These are phyloP conservation scores for Aurantiochytrium sp. DNA, from an alignment of 108 stramenopile species.

Conservation along the genomic window DNA sequence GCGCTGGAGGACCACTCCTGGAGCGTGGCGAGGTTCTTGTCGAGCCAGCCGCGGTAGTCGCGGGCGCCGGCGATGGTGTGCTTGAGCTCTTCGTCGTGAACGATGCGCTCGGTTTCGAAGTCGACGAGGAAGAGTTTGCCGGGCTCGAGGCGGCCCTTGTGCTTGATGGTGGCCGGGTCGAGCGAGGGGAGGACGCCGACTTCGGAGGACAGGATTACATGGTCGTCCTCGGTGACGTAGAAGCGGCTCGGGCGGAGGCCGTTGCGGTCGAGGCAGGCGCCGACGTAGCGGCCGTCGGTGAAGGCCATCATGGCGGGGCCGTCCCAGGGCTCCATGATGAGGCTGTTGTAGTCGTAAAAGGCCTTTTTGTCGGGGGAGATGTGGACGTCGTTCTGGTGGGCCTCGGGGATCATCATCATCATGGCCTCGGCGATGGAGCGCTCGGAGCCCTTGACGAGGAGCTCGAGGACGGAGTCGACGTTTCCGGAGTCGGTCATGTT, in stretches of 20 bases:
- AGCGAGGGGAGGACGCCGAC: conserved; percentile 84
- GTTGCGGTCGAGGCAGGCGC: conserved; percentile 88
- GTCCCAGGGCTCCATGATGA: conserved; percentile 98
- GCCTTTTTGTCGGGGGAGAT: conserved; percentile 82
- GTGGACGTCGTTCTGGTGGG: conserved; percentile 82
- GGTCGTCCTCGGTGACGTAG: conserved; percentile 91
- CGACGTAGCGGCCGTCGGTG: conserved; percentile 87
- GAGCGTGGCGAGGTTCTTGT: conserved; percentile 48
- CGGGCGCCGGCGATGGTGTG: conserved; percentile 73
- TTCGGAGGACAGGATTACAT: conserved; percentile 86
- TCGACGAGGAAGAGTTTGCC: conserved; percentile 97
- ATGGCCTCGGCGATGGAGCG: conserved; percentile 80
- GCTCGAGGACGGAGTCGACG: conserved; percentile 89
- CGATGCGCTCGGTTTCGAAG: conserved; percentile 82
- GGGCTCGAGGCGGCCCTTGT: conserved; percentile 90
- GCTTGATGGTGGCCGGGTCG: conserved; percentile 73
- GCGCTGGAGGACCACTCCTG: conserved; percentile 51
- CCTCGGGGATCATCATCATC: conserved; percentile 95
- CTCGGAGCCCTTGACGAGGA: conserved; percentile 80
- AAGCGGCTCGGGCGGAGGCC: conserved; percentile 89
- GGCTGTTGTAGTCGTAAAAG: conserved; percentile 95
- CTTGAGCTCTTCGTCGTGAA: conserved; percentile 93
- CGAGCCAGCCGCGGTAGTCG: conserved; percentile 85
- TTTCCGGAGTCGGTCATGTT: conserved; percentile 91
- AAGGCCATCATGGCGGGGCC: conserved; percentile 98